A percentile compares a stretch with the other conserved stretches of the same genome.
Evolutionary conservation across 202 grass and related monocot genomes (phyloP).

Genomic region (Thinopyrum obtusiflorum): DNA sequence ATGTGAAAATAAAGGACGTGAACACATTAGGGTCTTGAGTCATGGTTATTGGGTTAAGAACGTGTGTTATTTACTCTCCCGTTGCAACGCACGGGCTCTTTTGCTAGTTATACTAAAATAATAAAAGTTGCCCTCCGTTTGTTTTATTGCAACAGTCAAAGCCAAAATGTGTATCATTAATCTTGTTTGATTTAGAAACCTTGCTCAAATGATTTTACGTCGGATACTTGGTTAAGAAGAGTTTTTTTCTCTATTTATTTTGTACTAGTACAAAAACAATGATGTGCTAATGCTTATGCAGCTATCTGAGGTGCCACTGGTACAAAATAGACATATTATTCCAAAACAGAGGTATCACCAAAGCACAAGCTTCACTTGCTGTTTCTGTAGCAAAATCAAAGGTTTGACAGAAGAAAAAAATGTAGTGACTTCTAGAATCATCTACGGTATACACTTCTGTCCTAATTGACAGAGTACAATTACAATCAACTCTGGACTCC

Average conservation of each 20-base stretch:
- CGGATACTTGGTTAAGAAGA: background rate
- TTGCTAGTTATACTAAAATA: no score
- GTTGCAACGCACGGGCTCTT: no score
- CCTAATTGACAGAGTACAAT: slow-evolving; percentile 34
- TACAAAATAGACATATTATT: slow-evolving; percentile 1
- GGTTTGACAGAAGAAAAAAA: background rate
- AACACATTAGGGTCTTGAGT: no score
- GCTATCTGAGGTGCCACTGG: background rate
- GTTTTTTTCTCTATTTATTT: background rate
- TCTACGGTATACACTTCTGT: slow-evolving; percentile 35
- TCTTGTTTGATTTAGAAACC: background rate
- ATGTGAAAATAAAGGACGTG: no score
- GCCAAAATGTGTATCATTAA: background rate
- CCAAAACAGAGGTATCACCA: slow-evolving; percentile 17
- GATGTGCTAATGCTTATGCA: no score
- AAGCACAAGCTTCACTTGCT: slow-evolving; percentile 12
- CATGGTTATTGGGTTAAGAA: no score
- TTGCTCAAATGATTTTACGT: background rate
- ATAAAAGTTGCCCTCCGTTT: no score
- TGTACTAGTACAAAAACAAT: background rate
- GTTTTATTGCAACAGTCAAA: no score
- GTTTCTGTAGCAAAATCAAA: background rate
- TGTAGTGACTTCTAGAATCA: slow-evolving; percentile 4
- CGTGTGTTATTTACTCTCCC: no score
- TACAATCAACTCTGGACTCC: background rate